Conservation (phyloP, 805 yeast species). For the Yarrowia divulgata region DNA sequence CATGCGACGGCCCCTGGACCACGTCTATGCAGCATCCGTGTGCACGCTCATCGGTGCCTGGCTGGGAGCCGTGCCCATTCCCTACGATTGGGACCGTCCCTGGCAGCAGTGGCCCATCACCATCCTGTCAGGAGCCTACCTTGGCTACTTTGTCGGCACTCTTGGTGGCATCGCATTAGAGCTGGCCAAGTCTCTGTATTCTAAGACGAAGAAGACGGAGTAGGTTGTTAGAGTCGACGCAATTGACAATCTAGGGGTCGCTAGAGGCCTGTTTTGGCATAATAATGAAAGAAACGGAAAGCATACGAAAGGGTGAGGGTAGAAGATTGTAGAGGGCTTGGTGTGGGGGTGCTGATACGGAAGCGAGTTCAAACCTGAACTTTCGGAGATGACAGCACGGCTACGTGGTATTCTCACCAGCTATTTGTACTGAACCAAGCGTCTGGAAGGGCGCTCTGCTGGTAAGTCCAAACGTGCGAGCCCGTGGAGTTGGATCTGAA, state of each 20-base stretch:
- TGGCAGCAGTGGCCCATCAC: constrained; percentile 99
- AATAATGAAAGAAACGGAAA: constrained; percentile 13
- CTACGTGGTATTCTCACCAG: no score
- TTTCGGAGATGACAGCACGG: no score
- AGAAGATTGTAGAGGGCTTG: no score
- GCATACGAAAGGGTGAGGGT: neutral
- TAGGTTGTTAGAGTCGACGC: neutral
- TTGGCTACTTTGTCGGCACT: constrained; percentile 74
- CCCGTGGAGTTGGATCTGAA: no score
- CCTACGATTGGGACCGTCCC: constrained; percentile 96
- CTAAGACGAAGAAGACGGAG: constrained; percentile 22
- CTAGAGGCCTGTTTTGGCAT: constrained; percentile 6
- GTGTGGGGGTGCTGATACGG: no score
- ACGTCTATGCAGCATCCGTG: constrained; percentile 53
- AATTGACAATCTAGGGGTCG: constrained; percentile 6
- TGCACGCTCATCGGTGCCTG: constrained; percentile 74
- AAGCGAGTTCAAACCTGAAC: no score
- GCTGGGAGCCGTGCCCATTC: constrained; percentile 93
- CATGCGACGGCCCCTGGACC: constrained; percentile 46
- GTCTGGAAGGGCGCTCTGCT: no score
- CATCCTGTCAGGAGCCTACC: constrained; percentile 74
- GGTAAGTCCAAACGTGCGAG: no score
- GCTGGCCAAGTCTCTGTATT: constrained; percentile 7
- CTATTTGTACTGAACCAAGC: no score
- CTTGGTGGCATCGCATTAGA: constrained; percentile 48